Evolutionary conservation across 371 early-diverging fungal species (phyloP).

Genomic region (Rhizopus sp.): DNA sequence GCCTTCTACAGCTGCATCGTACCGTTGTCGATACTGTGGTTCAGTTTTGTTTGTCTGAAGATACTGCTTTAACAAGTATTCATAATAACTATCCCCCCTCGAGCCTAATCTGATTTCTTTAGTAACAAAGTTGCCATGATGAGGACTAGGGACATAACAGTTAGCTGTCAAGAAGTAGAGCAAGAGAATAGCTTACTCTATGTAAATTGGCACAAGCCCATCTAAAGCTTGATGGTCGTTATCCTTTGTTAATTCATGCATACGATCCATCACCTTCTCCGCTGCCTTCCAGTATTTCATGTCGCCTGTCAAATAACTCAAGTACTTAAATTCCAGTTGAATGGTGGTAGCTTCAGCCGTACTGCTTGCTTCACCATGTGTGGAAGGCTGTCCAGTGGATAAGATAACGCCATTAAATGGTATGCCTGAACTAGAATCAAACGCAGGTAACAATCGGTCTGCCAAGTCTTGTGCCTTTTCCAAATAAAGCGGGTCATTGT

Average conservation of each 20-base stretch:
- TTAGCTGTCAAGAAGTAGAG: background rate
- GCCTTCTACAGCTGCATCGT: conserved; percentile 69
- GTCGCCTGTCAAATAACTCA: conserved; percentile 77
- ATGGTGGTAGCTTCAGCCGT: conserved; percentile 90
- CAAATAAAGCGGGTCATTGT: conserved; percentile 65
- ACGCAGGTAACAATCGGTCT: conserved; percentile 77
- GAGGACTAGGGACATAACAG: conserved; percentile 28
- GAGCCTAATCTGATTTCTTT: conserved; percentile 73
- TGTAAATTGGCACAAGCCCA: conserved; percentile 79
- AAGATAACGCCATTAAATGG: conserved; percentile 78
- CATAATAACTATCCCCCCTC: conserved; percentile 91
- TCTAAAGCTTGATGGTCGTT: conserved; percentile 47
- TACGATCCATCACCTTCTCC: conserved; percentile 65
- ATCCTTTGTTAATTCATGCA: conserved; percentile 45
- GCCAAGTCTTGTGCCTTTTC: conserved; percentile 80
- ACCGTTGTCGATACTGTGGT: conserved; percentile 67
- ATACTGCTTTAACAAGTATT: conserved; percentile 90
- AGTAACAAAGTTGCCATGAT: conserved; percentile 49
- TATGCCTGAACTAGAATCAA: conserved; percentile 71
- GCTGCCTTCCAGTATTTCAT: conserved; percentile 70
- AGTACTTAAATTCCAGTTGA: conserved; percentile 86
- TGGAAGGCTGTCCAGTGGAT: conserved; percentile 33
- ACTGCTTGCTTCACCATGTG: conserved; percentile 50
- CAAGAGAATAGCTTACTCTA: conserved; percentile 43
- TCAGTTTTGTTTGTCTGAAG: conserved; percentile 72